Conservation (phyloP, 495 filamentous ascomycete genomes). For the Penicillium mononematosum region DNA sequence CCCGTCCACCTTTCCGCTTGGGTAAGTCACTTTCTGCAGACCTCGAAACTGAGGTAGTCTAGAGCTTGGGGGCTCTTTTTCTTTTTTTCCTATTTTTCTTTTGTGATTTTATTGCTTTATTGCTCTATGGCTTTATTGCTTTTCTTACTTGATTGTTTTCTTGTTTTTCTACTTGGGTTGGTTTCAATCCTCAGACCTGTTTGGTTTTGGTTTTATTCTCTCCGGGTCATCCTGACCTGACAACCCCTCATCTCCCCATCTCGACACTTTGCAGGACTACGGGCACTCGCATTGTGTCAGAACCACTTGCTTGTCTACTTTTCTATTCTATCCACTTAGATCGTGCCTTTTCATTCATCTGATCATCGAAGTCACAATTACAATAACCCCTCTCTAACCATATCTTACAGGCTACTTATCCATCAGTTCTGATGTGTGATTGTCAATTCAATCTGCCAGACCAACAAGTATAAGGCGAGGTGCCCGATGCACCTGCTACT, state of each 20-base stretch:
- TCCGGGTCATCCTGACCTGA: conserved; percentile 1
- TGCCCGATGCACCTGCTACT: conserved; percentile 38
- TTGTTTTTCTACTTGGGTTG: neutral
- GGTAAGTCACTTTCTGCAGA: conserved; percentile 13
- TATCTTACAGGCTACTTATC: conserved; percentile 4
- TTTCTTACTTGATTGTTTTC: neutral
- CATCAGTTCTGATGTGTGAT: conserved; percentile 14
- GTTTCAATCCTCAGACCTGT: neutral
- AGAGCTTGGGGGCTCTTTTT: neutral
- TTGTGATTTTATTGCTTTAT: neutral
- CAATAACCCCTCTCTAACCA: neutral
- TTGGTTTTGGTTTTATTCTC: neutral
- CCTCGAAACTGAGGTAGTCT: neutral
- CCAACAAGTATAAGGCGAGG: conserved; percentile 18
- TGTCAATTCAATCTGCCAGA: neutral
- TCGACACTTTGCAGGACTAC: conserved; percentile 1
- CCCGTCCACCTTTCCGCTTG: conserved; percentile 11
- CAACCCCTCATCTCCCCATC: conserved; percentile 10
- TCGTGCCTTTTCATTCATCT: neutral
- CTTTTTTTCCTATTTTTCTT: neutral
- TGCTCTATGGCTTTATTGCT: neutral
- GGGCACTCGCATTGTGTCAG: conserved; percentile 2
- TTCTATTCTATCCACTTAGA: neutral
- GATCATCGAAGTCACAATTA: conserved; percentile 1
- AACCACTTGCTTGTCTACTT: neutral